Evolutionary conservation across 805 yeast genomes (phyloP), one percentile per base, ranked within the genome.

Genomic region (Ogataea paraovalis): DNA sequence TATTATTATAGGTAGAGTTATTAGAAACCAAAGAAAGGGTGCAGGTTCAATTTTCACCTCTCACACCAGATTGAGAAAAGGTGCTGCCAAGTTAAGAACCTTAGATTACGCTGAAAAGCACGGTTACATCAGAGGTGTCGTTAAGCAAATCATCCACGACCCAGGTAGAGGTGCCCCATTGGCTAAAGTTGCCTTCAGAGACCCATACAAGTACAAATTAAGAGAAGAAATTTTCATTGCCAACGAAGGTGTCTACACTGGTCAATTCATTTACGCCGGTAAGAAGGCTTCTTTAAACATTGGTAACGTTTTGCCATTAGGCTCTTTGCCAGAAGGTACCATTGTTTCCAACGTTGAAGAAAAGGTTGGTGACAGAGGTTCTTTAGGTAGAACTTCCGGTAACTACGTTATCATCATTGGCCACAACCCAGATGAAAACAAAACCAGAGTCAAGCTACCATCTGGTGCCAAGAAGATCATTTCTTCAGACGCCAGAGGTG

Each of bases 1-100:
- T 41, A 39, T 41, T 43, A 47, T 41, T 48, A 58, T 46, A 83
- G 96, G 96, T 87, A 89, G 98, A 86, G 99, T 94, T 80, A 94
- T 94, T 83, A 96, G 99, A 83, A 94, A 94, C 87, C 99, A 94
- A 85, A 91, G 99, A 90, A 94, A 94, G 83, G 98, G 98, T 87
- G 96, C 97, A 78, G 98, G 99, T 75, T 92, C 98, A 71, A 90
- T 94, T 85, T 94, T 94, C 89, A 86, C 96, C 75, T 85, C 99
- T 71, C 96, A 92, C 94, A 92, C 98, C 84, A 92, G 98, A 81
- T 89, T 94, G 78, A 90, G 99, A 87, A 88, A 94, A 82, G 99
- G 99, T 77, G 98, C 99, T 75, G 99, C 99, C 74, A 92, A 92
- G 88, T 85, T 92, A 76, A 89, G 99, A 86, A 87, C 96, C 74